Base-by-base conservation (phyloP, 768 basidiomycete genomes). In the Suillus tomentosus region DNA sequence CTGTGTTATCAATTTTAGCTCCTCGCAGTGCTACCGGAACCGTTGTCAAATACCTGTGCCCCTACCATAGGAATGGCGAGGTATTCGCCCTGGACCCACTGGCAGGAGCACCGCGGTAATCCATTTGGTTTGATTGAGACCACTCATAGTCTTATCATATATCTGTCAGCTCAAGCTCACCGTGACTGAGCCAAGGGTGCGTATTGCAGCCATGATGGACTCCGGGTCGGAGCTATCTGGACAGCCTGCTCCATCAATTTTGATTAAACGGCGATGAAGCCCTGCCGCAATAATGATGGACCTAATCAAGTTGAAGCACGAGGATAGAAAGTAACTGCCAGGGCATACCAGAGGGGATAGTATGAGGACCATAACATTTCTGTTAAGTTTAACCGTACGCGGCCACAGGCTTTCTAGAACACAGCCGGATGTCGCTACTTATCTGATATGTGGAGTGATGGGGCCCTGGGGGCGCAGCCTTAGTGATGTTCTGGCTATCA, bases 221-320 rank as follows among this genome's bases (percentile, higher is more conserved):
- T 31, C 5, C 31, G 31, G 1, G 5, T 31, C 31, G 31, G 31
- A 54, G 31, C 10, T 11, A 54, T 36, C 2, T 34, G 53, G 19
- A 54, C 34, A 54, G 53, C 34, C 53, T 54, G 19, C 19, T 36
- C 19, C 53, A 54, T 54, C 53, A 54, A 54, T 54, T 31, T 36
- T 54, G 53, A 54, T 54, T n/a, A 11, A 54, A 31, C 11, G 17
- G 31, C 19, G 34, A 54, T 54, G 48, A 27, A 50, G 8, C 22
- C 13, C 24, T 27, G 48, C 15, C 7, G 51, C 8, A 22, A 53
- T 13, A 53, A 19, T 34, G 53, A 54, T 37, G 34, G 34, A 3
- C 53, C 36, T 36, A 31, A 27, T 51, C 22, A 14, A 24, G 50
- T 27, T 31, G 51, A 19, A 31, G 15, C 3, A 53, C 27, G 53